Base-by-base conservation (phyloP, 108 stramenopile species). In the Conticribra guillardii region DNA sequence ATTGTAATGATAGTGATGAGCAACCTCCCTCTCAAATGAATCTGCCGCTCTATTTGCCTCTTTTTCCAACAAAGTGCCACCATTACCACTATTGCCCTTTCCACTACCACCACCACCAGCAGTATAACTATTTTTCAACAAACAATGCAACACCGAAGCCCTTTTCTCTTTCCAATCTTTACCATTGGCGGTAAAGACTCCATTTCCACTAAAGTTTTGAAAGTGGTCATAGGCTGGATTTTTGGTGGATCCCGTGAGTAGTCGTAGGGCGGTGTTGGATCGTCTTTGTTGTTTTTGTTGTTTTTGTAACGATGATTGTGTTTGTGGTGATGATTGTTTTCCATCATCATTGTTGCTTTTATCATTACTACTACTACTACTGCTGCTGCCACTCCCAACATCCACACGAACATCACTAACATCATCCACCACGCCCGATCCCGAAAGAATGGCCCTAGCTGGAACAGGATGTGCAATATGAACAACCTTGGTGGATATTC, bases 101-200 rank as follows among this genome's bases (percentile, higher is more conserved):
- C 9, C 41, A 44, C 22, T 49, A 18, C 19, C 33, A 27, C 7
- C 47, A 32, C 34, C 58, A 28, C 5, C 2, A 14, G 27, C 30
- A 15, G 64, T 54, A 8, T 54, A 49, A 14, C 34, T 18, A 51
- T 21, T 27, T 30, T 33, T 78, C 51, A 67, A 56, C 28, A 97
- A 62, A 55, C 84, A 84, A 62, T 97, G 94, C 19, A 91, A 65
- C 11, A 97, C 94, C 27, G 88, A 80, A 9, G 86, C 85, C 29
- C 96, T 90, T 69, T 97, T 97, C 7, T 84, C 81, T 53, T 89
- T 89, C 96, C 96, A 97, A 51, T 93, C 94, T 2, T 74, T 53
- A n/a, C 94, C 94, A 74, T 97, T 82, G 4, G 94, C 89, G 1
- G 96, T 95, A 72, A 97, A 97, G 16, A 96, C 94, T 28, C 96